A percentile compares a stretch with the other conserved stretches of the same genome.
Conservation (phyloP, 192 early-diverging fungal genomes). For the Globomyces pollinis-pini region DNA sequence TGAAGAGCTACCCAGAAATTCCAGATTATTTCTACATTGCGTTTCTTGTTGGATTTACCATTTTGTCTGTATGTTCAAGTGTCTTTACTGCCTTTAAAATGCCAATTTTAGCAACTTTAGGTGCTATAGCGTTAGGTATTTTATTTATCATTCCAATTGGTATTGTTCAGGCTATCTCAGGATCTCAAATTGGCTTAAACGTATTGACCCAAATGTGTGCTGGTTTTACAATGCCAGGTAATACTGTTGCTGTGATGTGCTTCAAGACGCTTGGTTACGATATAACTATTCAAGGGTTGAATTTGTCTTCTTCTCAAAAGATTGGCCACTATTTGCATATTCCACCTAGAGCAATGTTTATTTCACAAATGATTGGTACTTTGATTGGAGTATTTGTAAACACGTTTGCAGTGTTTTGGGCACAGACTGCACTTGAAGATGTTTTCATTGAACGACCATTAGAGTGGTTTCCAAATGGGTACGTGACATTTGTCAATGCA, state of each 20-base stretch:
- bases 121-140: slow-evolving; percentile 34
- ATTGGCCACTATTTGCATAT: slow-evolving; percentile 66
- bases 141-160: slow-evolving; percentile 57
- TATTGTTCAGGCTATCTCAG: slow-evolving; percentile 54
- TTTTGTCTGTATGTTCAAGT: not conserved
- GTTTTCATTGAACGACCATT: not conserved
- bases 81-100: slow-evolving; percentile 21
- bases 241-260: slow-evolving; percentile 53
- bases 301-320: slow-evolving; percentile 56
- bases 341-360: slow-evolving; percentile 70
- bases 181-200: slow-evolving; percentile 44
- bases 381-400: slow-evolving; percentile 61
- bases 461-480: not conserved
- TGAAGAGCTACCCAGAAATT: slow-evolving; percentile 23
- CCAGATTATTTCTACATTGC: slow-evolving; percentile 20
- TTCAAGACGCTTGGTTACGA: slow-evolving; percentile 66
- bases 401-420: slow-evolving; percentile 46
- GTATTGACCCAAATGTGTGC: slow-evolving; percentile 54
- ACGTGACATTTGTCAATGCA: slow-evolving; percentile 46
- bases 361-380: slow-evolving; percentile 68
- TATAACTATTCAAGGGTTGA: slow-evolving; percentile 50
- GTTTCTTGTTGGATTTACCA: not conserved
- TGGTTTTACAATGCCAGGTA: slow-evolving; percentile 52
- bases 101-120: slow-evolving; percentile 20
- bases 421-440: slow-evolving; percentile 16